These are phyloP conservation scores for Aspergillus floridensis DNA, from an alignment of 2,329 filamentous ascomycete genomes.

Conservation along the genomic window DNA sequence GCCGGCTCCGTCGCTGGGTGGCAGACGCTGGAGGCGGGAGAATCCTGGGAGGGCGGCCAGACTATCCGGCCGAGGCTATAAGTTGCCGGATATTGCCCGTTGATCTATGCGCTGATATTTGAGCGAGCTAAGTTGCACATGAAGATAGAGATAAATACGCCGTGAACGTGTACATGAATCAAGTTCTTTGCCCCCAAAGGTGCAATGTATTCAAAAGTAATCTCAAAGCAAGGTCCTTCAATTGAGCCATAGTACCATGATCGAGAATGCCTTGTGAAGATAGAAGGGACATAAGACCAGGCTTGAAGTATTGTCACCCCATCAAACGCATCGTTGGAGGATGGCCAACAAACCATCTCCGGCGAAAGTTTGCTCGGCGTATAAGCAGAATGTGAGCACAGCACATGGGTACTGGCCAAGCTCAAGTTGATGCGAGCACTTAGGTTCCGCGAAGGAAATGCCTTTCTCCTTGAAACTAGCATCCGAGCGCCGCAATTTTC, in stretches of 20 bases:
- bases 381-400: too few relatives aligned
- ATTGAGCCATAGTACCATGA: not conserved
- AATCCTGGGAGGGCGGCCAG: constrained; percentile 64
- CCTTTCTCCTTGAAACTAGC: too few relatives aligned
- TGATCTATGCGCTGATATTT: not conserved
- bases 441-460: too few relatives aligned
- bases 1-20: constrained; percentile 78
- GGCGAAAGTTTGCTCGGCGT: too few relatives aligned
- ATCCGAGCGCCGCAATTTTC: too few relatives aligned
- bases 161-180: not conserved
- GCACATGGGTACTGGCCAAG: too few relatives aligned
- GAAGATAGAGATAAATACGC: not conserved
- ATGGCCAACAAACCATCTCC: too few relatives aligned
- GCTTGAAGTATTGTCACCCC: too few relatives aligned
- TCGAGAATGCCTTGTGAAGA: not conserved
- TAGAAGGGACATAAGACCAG: too few relatives aligned
- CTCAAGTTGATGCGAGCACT: too few relatives aligned
- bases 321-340: too few relatives aligned
- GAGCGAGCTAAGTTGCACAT: not conserved
- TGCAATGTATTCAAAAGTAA: not conserved
- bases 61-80: constrained; percentile 48
- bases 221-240: not conserved
- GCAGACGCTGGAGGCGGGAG: constrained; percentile 79
- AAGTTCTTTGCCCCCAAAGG: not conserved
- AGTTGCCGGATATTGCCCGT: not conserved